Evolutionary conservation across 176 grass and related monocot genomes (phyloP), one percentile per base, ranked within the genome.

Genomic region (Eragrostis nindensis): DNA sequence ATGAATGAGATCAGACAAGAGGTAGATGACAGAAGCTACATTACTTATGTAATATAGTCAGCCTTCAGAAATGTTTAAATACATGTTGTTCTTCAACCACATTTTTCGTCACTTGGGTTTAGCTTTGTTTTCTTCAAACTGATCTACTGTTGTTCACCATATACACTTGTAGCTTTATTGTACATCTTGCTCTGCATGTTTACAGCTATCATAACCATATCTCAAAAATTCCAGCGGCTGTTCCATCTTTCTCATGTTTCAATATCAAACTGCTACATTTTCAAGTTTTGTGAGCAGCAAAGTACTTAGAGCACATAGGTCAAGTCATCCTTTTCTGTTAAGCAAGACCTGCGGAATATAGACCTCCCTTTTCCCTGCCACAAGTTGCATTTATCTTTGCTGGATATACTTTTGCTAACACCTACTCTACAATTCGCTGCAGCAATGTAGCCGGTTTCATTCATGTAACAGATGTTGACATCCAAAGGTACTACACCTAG

Each of bases 391-490:
- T 48, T 73, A 48, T 39, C 19, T 70, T 36, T 76, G 17, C 40
- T 46, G 9, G 52, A 62, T 21, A 70, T 39, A 26, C 7, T 26
- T 73, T 67, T 80, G 36, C 15, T 94, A 69, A 76, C 44, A 30
- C 32, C 39, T 71, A 26, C 39, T 38, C 36, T 63, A 10, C 10
- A 63, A 81, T 70, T 87, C 3, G n/a, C 52, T 73, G 82, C 90
- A 98, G 96, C 90, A 98, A 98, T 40, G 84, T 91, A 25, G 96
- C 96, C 0, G 96, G 96, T 42, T 99, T 89, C 83, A 91, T 99
- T 57, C 94, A 99, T 62, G 90, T 99, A 48, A 99, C 96, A 5
- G 90, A 99, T 70, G 88, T 95, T 44, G 96, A 99, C 84, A 93
- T 95, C 49, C 92, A 91, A 70, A 98, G 96, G 96, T 98, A 29